Evolutionary conservation across 2,329 filamentous ascomycete species (phyloP).

Genomic region (Pyrenophora tritici-repentis): DNA sequence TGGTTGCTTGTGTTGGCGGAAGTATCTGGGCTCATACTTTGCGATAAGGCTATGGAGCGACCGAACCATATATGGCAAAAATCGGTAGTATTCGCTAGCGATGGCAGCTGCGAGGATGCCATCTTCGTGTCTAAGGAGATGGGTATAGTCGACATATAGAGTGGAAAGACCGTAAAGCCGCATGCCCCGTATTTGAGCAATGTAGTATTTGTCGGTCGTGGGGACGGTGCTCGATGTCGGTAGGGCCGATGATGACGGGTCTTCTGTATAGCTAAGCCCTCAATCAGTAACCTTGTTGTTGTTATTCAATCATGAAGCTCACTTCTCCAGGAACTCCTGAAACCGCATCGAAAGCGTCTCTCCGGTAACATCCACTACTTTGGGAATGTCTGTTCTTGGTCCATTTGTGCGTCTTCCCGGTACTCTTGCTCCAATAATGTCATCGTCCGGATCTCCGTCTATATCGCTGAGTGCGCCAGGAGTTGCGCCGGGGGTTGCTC

Average conservation of each 20-base stretch:
- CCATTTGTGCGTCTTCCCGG: constrained; percentile 44
- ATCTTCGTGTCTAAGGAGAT: constrained; percentile 76
- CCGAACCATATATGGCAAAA: constrained; percentile 86
- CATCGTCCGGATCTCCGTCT: constrained; percentile 65
- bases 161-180: constrained; percentile 76
- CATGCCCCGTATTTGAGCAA: constrained; percentile 81
- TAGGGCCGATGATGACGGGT: constrained; percentile 65
- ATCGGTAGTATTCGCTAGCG: constrained; percentile 90
- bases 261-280: constrained; percentile 64
- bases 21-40: constrained; percentile 93
- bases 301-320: constrained; percentile 29
- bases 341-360: constrained; percentile 76
- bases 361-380: constrained; percentile 77
- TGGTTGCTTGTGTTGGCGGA: constrained; percentile 86
- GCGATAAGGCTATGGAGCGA: constrained; percentile 91
- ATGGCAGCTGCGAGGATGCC: constrained; percentile 84
- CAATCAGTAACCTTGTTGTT: constrained; percentile 14
- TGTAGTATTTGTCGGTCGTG: constrained; percentile 81
- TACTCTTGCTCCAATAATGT: constrained; percentile 60
- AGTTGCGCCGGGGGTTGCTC: constrained; percentile 52
- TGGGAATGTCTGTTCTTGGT: constrained; percentile 64
- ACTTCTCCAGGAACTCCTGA: constrained; percentile 80
- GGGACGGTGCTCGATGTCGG: constrained; percentile 69
- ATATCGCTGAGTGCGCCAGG: constrained; percentile 61
- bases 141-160: constrained; percentile 84